A percentile compares a stretch with the other conserved stretches of the same genome.
These are phyloP conservation scores for Heliocybe sulcata DNA, from an alignment of 1,284 basidiomycete genomes.

Conservation along the genomic window DNA sequence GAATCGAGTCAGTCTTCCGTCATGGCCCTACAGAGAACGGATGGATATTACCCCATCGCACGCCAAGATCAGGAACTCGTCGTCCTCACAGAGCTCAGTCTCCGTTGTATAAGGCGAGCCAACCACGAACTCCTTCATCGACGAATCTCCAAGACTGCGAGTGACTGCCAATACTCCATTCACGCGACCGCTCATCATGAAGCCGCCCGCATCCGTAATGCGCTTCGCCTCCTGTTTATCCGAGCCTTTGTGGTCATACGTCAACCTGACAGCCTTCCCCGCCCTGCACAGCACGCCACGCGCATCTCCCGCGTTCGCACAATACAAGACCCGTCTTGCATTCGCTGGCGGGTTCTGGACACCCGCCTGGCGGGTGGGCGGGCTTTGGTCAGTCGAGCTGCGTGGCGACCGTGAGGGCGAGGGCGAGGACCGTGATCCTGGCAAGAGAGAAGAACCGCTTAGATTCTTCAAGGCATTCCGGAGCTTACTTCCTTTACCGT, in stretches of 20 bases:
- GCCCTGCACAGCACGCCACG: constrained; percentile 84
- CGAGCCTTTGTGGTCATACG: constrained; percentile 98
- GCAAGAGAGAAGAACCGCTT: constrained; percentile 31
- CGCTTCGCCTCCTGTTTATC: constrained; percentile 97
- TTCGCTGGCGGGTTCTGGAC: constrained; percentile 39
- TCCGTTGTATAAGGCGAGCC: constrained; percentile 98
- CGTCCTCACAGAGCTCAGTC: constrained; percentile 83
- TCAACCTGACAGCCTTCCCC: constrained; percentile 88
- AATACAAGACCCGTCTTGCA: constrained; percentile 79
- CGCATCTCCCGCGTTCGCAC: constrained; percentile 95
- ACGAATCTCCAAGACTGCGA: constrained; percentile 90
- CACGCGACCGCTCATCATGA: constrained; percentile 97
- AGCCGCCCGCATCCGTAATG: constrained; percentile 96
- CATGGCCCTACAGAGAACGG: constrained; percentile 2
- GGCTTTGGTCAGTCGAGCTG: not conserved
- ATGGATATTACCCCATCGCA: constrained; percentile 85
- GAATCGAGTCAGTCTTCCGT: constrained; percentile 8
- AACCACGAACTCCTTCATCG: constrained; percentile 99
- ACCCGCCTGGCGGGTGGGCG: constrained; percentile 8
- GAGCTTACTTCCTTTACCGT: constrained; percentile 43
- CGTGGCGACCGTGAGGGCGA: constrained; percentile 12
- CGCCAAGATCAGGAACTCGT: constrained; percentile 93
- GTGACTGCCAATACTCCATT: constrained; percentile 98
- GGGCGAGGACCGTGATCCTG: constrained; percentile 11
- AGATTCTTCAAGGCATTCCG: constrained; percentile 51